Evolutionary conservation across 768 basidiomycete species (phyloP).

Genomic region (Infundibulicybe gibba): DNA sequence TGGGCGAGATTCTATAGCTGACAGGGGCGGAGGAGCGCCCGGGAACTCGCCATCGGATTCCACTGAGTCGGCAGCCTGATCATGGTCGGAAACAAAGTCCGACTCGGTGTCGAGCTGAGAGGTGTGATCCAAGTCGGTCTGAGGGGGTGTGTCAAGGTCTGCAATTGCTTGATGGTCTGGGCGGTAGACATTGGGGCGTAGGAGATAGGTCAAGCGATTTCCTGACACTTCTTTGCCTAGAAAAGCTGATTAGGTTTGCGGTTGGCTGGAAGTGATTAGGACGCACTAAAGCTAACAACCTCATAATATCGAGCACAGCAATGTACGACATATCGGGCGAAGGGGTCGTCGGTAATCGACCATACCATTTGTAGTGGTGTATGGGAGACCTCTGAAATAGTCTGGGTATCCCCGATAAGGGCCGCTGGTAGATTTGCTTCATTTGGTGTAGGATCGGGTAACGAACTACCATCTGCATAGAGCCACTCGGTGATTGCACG

Average conservation of each 20-base stretch:
- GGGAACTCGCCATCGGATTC: slow-evolving; percentile 35
- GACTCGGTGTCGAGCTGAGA: slow-evolving; percentile 50
- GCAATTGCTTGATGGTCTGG: slow-evolving; percentile 44
- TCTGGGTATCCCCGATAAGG: slow-evolving; percentile 39
- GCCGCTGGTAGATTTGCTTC: slow-evolving; percentile 17
- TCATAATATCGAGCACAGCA: slow-evolving; percentile 80
- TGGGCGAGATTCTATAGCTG: slow-evolving; percentile 14
- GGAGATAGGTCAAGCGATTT: slow-evolving; percentile 69
- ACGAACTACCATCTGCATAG: slow-evolving; percentile 46
- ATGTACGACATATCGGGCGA: slow-evolving; percentile 79
- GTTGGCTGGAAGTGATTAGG: neutral
- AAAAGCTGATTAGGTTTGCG: neutral
- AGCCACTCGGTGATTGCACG: slow-evolving; percentile 63
- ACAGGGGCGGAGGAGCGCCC: slow-evolving; percentile 18
- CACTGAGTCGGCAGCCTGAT: slow-evolving; percentile 40
- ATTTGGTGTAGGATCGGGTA: slow-evolving; percentile 37
- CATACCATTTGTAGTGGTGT: slow-evolving; percentile 70
- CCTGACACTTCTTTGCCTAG: slow-evolving; percentile 58
- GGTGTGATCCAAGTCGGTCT: slow-evolving; percentile 60
- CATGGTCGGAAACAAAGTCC: slow-evolving; percentile 48
- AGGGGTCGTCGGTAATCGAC: slow-evolving; percentile 67
- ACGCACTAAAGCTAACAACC: slow-evolving; percentile 79
- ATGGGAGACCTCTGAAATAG: slow-evolving; percentile 62
- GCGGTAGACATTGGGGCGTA: slow-evolving; percentile 71
- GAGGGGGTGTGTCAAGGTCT: slow-evolving; percentile 65